Conservation (phyloP, 2,329 filamentous ascomycete species). For the Neoascochyta sp. region DNA sequence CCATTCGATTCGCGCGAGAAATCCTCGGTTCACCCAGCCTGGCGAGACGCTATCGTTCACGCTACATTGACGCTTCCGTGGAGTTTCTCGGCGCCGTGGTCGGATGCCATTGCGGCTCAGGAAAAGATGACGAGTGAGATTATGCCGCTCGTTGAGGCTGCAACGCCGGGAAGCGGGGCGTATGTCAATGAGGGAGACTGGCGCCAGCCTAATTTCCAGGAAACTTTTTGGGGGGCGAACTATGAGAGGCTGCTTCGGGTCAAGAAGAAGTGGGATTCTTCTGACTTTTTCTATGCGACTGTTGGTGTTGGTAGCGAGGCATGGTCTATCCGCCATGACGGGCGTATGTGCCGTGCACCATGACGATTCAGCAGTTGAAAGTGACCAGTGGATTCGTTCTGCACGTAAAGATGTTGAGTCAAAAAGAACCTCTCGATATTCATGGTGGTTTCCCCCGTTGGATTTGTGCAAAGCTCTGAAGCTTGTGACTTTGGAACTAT, state of each 20-base stretch:
- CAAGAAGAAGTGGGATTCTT: conserved; percentile 31
- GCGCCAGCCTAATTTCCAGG: conserved; percentile 17
- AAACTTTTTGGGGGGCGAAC: conserved; percentile 20
- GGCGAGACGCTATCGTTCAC: conserved; percentile 18
- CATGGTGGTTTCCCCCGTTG: too few species aligned
- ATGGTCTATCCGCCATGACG: conserved; percentile 19
- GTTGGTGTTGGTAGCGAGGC: conserved; percentile 28
- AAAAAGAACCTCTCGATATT: too few species aligned
- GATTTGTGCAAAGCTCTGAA: too few species aligned
- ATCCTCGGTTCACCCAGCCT: conserved; percentile 22
- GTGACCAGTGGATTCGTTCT: too few species aligned
- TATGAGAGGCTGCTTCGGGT: conserved; percentile 22
- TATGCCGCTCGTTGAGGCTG: conserved; percentile 15
- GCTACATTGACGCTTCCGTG: conserved; percentile 15
- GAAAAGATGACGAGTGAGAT: conserved; percentile 17
- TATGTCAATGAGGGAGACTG: conserved; percentile 29
- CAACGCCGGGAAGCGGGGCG: conserved; percentile 15
- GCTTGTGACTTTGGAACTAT: too few species aligned
- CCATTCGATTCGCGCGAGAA: conserved; percentile 11
- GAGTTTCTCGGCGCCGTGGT: conserved; percentile 18
- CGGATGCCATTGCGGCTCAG: conserved; percentile 13
- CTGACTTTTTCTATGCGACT: conserved; percentile 25
- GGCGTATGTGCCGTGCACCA: conserved; percentile 13
- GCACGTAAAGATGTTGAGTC: too few species aligned
- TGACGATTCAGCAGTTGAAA: too few species aligned